Conservation (phyloP, 2,329 filamentous ascomycete genomes). For the Tolypocladium pustulatum region DNA sequence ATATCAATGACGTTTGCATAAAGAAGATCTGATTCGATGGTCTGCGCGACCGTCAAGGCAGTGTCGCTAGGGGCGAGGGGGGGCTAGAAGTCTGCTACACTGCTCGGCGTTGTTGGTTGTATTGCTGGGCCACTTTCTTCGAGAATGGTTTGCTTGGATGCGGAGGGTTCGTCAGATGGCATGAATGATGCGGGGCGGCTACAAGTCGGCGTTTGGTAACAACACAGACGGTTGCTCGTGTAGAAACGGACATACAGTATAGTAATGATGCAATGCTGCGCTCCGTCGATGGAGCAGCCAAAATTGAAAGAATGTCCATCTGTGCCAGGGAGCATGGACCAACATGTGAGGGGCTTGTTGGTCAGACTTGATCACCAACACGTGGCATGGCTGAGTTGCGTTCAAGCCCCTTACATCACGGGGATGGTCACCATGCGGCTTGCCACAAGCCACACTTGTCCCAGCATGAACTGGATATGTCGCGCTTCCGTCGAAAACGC, state of each 20-base stretch:
- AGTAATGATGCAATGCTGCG: not conserved
- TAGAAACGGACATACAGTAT: not conserved
- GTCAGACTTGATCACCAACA: not conserved
- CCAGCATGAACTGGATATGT: not conserved
- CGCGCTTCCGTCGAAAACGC: too few relatives aligned
- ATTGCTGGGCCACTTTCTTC: not conserved
- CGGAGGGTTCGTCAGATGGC: not conserved
- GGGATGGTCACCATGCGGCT: not conserved
- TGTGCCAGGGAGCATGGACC: not conserved
- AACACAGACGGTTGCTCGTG: not conserved
- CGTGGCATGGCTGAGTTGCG: not conserved
- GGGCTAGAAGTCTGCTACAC: not conserved
- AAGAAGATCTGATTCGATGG: not conserved
- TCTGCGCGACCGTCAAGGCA: not conserved
- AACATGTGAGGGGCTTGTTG: not conserved
- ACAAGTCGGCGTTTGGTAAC: not conserved
- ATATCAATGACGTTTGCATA: slow-evolving; percentile 76
- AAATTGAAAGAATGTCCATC: not conserved
- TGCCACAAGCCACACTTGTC: not conserved
- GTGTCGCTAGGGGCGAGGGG: not conserved
- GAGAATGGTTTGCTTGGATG: not conserved
- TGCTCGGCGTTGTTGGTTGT: not conserved
- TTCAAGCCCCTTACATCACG: not conserved
- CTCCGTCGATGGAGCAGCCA: not conserved
- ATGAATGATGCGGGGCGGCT: not conserved